These are phyloP conservation scores for Mimosa pudica DNA, from an alignment of 306 rosid species.

Conservation along the genomic window DNA sequence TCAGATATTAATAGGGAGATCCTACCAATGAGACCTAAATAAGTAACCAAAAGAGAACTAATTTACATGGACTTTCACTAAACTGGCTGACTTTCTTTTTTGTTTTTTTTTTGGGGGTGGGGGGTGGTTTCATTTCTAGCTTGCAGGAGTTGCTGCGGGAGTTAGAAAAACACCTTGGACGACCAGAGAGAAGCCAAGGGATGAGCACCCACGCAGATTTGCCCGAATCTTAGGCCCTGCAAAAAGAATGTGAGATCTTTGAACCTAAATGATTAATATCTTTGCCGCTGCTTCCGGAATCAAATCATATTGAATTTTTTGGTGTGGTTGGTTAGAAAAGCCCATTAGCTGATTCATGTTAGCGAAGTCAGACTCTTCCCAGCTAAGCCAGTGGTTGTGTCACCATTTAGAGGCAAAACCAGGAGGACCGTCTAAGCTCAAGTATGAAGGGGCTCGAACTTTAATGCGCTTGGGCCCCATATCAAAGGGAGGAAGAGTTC, in stretches of 20 bases:
- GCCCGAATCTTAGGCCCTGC: constrained; percentile 89
- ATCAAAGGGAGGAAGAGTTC: constrained; percentile 56
- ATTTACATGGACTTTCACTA: constrained; percentile 56
- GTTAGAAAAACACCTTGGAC: constrained; percentile 76
- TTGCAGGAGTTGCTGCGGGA: constrained; percentile 66
- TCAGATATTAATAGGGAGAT: constrained; percentile 43
- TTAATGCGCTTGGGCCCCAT: constrained; percentile 71
- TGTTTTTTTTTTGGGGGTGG: too few species aligned
- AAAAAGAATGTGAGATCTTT: constrained; percentile 78
- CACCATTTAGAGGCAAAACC: constrained; percentile 47
- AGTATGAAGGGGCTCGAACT: constrained; percentile 71
- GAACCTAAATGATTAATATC: constrained; percentile 65
- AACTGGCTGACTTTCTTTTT: constrained; percentile 25
- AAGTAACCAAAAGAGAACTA: constrained; percentile 42
- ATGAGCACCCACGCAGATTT: constrained; percentile 62
- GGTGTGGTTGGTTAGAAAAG: constrained; percentile 84
- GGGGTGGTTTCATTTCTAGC: constrained; percentile 35
- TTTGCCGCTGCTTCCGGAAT: constrained; percentile 71
- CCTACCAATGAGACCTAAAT: constrained; percentile 48
- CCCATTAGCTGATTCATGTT: constrained; percentile 71
- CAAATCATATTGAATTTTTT: constrained; percentile 57
- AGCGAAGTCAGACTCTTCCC: constrained; percentile 61
- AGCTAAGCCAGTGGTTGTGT: constrained; percentile 29
- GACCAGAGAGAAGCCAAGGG: constrained; percentile 57
- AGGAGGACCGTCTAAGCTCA: constrained; percentile 55